Conservation (phyloP, 257 asterid genomes). For the Handroanthus guayacan region DNA sequence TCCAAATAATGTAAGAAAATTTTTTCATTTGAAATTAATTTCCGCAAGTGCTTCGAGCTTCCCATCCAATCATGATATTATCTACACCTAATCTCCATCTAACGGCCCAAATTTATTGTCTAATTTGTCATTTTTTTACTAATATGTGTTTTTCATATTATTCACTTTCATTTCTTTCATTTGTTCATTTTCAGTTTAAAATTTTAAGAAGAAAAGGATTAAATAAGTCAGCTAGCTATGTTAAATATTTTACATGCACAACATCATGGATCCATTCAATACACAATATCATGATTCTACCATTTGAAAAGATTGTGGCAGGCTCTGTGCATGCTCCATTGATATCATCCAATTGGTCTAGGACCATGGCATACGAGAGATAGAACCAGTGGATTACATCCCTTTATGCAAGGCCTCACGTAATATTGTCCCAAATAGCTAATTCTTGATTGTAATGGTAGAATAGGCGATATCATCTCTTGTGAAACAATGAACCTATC, state of each 20-base stretch:
- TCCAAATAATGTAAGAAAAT: too few species aligned
- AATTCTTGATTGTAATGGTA: conserved; percentile 67
- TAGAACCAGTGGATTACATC: conserved; percentile 59
- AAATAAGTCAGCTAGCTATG: conserved; percentile 57
- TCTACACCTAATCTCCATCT: too few species aligned
- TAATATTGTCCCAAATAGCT: conserved; percentile 59
- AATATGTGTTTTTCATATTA: too few species aligned
- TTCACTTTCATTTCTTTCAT: too few species aligned
- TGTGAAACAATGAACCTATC: conserved; percentile 57
- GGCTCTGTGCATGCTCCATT: conserved; percentile 70
- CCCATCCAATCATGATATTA: too few species aligned
- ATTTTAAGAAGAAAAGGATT: conserved; percentile 60
- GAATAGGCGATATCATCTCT: conserved; percentile 62
- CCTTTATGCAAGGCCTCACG: conserved; percentile 66
- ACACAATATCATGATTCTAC: conserved; percentile 51
- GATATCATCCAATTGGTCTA: conserved; percentile 52
- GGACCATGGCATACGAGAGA: conserved; percentile 55
- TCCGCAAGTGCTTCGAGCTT: too few species aligned
- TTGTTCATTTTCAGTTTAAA: too few species aligned
- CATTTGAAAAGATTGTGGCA: conserved; percentile 54
- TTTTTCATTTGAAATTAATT: too few species aligned
- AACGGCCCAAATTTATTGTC: too few species aligned
- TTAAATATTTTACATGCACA: conserved; percentile 64
- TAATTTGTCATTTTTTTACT: too few species aligned
- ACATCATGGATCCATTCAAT: conserved; percentile 48